Conservation (phyloP, 768 basidiomycete genomes). For the Hygrophoropsis aurantiaca region DNA sequence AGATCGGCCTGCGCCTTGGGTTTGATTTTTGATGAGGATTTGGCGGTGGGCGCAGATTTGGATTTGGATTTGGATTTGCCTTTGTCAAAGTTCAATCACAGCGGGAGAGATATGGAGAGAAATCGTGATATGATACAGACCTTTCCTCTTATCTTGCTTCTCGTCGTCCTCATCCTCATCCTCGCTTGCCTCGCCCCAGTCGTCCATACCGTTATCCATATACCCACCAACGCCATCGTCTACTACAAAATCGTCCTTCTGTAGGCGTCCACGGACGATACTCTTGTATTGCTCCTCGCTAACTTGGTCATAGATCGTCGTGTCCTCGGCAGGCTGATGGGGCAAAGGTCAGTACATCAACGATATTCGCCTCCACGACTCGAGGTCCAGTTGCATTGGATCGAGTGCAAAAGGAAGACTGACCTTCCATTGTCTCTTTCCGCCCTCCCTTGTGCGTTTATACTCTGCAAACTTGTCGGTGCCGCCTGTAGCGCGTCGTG, state of each 20-base stretch:
- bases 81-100: slow-evolving; percentile 26
- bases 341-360: too few species aligned
- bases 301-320: slow-evolving; percentile 83
- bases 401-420: slow-evolving; percentile 13
- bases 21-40: slow-evolving; percentile 43
- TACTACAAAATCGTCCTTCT: slow-evolving; percentile 90
- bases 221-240: slow-evolving; percentile 93
- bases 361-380: neutral
- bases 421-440: slow-evolving; percentile 59
- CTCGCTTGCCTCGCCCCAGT: slow-evolving; percentile 71
- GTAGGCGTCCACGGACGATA: slow-evolving; percentile 81
- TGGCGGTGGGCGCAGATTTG: slow-evolving; percentile 35
- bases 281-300: slow-evolving; percentile 84
- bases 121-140: too few species aligned
- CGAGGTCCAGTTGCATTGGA: neutral
- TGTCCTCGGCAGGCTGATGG: slow-evolving; percentile 56
- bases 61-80: neutral
- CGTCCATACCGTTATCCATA: slow-evolving; percentile 95
- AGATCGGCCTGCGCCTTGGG: slow-evolving; percentile 47
- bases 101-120: too few species aligned
- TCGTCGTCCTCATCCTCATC: slow-evolving; percentile 53
- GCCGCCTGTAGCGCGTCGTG: slow-evolving; percentile 21
- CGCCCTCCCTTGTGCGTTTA: slow-evolving; percentile 60
- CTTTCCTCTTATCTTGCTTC: slow-evolving; percentile 35
- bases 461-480: slow-evolving; percentile 56